These are phyloP conservation scores for Calonectria hongkongensis DNA, from an alignment of 2,329 filamentous ascomycete genomes.

Conservation along the genomic window DNA sequence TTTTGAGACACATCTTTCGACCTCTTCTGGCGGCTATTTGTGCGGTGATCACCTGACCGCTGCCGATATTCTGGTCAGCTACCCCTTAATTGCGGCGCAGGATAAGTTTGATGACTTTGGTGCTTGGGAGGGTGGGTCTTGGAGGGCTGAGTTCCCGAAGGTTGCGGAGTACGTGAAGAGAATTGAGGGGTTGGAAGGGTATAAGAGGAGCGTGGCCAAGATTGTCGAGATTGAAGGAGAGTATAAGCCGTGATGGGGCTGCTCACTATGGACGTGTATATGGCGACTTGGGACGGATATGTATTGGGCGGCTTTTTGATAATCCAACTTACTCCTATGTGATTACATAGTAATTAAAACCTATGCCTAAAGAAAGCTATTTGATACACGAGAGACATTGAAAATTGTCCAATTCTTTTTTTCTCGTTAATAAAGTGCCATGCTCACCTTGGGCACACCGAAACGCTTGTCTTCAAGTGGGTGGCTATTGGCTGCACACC, in stretches of 20 bases:
- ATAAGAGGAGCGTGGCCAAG: conserved; percentile 68
- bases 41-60: conserved; percentile 70
- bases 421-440: not conserved
- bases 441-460: conserved; percentile 32
- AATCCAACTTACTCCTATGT: not conserved
- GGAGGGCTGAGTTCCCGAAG: conserved; percentile 64
- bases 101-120: conserved; percentile 63
- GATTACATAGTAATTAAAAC: not conserved
- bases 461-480: conserved; percentile 24
- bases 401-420: no score
- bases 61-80: conserved; percentile 73
- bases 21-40: conserved; percentile 67
- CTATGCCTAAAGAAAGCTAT: not conserved
- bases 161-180: conserved; percentile 68
- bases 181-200: conserved; percentile 68
- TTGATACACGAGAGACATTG: not conserved
- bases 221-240: conserved; percentile 69
- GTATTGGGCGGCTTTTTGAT: not conserved
- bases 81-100: conserved; percentile 68
- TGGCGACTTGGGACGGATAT: not conserved
- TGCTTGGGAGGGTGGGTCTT: conserved; percentile 64
- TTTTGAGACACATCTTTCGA: conserved; percentile 69
- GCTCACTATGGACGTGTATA: not conserved
- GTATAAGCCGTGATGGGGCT: conserved; percentile 43
- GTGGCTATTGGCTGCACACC: conserved; percentile 48